Percentiles rank a stretch among this genome's conserved stretches.
Evolutionary conservation across 805 yeast genomes (phyloP).

Genomic region (Candida yuanshanica): DNA sequence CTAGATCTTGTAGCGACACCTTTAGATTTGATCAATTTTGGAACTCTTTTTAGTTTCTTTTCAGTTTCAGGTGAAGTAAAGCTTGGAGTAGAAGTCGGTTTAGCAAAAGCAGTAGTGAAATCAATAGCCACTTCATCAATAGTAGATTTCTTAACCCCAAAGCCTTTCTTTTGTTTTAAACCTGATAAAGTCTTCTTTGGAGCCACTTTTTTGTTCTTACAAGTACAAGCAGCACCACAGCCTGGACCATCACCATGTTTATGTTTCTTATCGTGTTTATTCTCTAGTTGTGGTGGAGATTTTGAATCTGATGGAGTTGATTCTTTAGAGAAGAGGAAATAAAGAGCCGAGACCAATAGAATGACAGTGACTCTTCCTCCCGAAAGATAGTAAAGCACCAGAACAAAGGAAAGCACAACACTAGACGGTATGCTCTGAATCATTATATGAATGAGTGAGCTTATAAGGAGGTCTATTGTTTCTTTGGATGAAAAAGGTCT

Average conservation of each 20-base stretch:
- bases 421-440: constrained; percentile 10
- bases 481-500: neutral
- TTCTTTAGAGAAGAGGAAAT: constrained; percentile 21
- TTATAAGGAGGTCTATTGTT: neutral
- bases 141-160: constrained; percentile 10
- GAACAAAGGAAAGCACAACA: constrained; percentile 4
- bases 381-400: constrained; percentile 16
- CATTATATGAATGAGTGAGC: neutral
- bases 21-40: constrained; percentile 37
- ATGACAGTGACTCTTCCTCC: constrained; percentile 35
- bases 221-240: constrained; percentile 30
- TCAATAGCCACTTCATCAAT: constrained; percentile 29
- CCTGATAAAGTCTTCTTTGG: constrained; percentile 23
- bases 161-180: constrained; percentile 16
- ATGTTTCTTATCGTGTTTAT: constrained; percentile 16
- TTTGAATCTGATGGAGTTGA: neutral
- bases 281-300: neutral
- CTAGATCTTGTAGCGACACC: constrained; percentile 22
- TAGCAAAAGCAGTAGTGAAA: constrained; percentile 33
- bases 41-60: constrained; percentile 28
- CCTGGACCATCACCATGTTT: constrained; percentile 25
- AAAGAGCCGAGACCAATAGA: constrained; percentile 22
- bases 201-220: constrained; percentile 22
- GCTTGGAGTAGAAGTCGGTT: constrained; percentile 3
- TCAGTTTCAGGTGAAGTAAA: constrained; percentile 5